phyloP scores from a whole-genome alignment of 169 alveolate species.

The Babesia caballi region DNA sequence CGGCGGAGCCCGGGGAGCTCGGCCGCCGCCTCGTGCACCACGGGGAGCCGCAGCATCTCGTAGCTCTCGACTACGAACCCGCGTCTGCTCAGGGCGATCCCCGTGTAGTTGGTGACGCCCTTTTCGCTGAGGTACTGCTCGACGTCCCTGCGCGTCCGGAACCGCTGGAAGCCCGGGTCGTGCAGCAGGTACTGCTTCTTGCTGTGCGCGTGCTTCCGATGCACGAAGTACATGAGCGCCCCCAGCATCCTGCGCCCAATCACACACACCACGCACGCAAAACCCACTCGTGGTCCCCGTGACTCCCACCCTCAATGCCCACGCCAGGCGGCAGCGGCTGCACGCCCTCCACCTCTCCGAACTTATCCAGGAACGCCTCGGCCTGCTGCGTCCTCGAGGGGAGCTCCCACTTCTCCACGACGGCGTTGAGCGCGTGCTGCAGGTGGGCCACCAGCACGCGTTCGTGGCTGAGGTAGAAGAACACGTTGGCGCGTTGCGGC shows the following conservation, averaged over 20 bases:
- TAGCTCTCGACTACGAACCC: slow-evolving; percentile 54
- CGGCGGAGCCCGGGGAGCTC: slow-evolving; percentile 7
- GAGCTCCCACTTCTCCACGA: slow-evolving; percentile 31
- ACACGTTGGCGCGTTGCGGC: slow-evolving; percentile 22
- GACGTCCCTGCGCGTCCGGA: slow-evolving; percentile 46
- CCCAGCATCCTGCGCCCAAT: slow-evolving; percentile 1
- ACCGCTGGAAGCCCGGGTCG: slow-evolving; percentile 52
- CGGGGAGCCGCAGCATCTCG: slow-evolving; percentile 28
- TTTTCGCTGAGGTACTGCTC: slow-evolving; percentile 33
- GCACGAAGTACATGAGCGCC: slow-evolving; percentile 38
- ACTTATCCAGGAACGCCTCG: slow-evolving; percentile 31
- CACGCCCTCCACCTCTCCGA: slow-evolving; percentile 8
- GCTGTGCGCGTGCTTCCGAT: slow-evolving; percentile 20
- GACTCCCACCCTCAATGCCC: not conserved
- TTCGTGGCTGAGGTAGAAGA: slow-evolving; percentile 36
- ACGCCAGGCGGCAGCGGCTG: not conserved
- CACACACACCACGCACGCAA: no score
- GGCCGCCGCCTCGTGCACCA: slow-evolving; percentile 5
- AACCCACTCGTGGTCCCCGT: not conserved
- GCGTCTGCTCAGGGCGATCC: slow-evolving; percentile 28
- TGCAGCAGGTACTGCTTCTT: slow-evolving; percentile 52
- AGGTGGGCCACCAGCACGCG: slow-evolving; percentile 42
- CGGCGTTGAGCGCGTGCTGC: slow-evolving; percentile 13
- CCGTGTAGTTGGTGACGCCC: slow-evolving; percentile 27
- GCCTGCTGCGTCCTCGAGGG: slow-evolving; percentile 25